A percentile compares a stretch with the other conserved stretches of the same genome.
These are phyloP conservation scores for Microthlaspi erraticum DNA, from an alignment of 345 rosid genomes.

Conservation along the genomic window DNA sequence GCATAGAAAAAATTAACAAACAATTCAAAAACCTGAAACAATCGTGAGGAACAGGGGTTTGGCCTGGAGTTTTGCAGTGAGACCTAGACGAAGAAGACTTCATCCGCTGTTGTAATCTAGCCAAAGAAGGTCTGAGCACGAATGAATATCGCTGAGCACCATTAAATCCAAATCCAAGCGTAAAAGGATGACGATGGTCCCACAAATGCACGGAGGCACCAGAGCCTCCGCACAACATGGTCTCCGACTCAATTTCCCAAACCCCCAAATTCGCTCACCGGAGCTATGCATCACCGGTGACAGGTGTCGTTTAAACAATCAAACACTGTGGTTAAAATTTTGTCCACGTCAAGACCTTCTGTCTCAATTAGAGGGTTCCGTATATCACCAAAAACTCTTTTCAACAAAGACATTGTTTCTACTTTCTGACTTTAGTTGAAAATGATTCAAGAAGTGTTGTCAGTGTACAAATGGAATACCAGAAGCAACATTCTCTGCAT, in stretches of 20 bases:
- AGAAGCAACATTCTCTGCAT: conserved; percentile 55
- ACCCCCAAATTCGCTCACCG: not conserved
- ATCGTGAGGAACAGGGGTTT: conserved; percentile 49
- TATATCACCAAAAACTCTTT: not conserved
- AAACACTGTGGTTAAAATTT: conserved; percentile 2
- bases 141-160: conserved; percentile 50
- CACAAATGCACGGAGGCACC: conserved; percentile 62
- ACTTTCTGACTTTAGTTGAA: not conserved
- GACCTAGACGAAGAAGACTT: conserved; percentile 47
- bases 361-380: not conserved
- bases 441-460: conserved; percentile 5
- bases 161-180: conserved; percentile 47
- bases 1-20: not conserved
- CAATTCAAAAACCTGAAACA: conserved; percentile 53
- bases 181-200: conserved; percentile 37
- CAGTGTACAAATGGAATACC: conserved; percentile 68
- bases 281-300: conserved; percentile 31
- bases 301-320: conserved; percentile 26
- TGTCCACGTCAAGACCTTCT: conserved; percentile 18
- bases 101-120: conserved; percentile 41
- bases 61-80: conserved; percentile 53
- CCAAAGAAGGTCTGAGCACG: conserved; percentile 39
- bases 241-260: conserved; percentile 17
- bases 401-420: not conserved
- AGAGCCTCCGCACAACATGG: conserved; percentile 67